These are phyloP conservation scores for Aspergillus oerlinghausenensis DNA, from an alignment of 2,329 filamentous ascomycete genomes.

Conservation along the genomic window DNA sequence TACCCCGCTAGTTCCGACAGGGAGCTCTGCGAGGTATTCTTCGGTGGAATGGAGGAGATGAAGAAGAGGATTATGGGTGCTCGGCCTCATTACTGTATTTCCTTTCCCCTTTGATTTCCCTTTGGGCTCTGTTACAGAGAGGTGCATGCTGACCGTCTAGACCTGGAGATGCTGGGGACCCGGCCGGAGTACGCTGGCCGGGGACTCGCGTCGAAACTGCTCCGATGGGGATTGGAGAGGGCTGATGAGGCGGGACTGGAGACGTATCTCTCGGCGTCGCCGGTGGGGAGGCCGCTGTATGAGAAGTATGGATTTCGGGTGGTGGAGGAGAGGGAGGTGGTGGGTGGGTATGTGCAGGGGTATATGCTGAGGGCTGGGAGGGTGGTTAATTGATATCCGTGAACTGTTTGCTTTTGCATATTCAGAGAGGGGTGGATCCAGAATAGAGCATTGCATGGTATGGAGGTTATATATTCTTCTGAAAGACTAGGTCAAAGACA, in stretches of 20 bases:
- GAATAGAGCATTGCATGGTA: neutral
- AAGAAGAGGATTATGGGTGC: constrained; percentile 15
- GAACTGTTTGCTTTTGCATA: neutral
- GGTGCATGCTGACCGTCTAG: constrained; percentile 5
- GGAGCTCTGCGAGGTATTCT: constrained; percentile 18
- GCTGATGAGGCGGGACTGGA: constrained; percentile 32
- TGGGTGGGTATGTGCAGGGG: constrained; percentile 3
- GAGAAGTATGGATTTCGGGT: constrained; percentile 36
- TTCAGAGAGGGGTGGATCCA: neutral
- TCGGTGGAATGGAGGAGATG: constrained; percentile 15
- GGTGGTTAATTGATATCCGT: neutral
- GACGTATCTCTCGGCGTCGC: constrained; percentile 34
- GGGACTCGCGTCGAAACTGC: constrained; percentile 24
- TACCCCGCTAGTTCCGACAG: constrained; percentile 16
- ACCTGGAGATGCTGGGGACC: constrained; percentile 23
- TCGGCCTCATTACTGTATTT: constrained; percentile 23
- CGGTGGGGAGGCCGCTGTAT: constrained; percentile 34
- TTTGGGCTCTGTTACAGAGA: no score
- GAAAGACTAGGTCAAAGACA: no score
- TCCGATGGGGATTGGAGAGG: constrained; percentile 34
- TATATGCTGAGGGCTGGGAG: constrained; percentile 3
- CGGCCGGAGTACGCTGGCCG: constrained; percentile 19
- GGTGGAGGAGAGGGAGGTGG: constrained; percentile 3
- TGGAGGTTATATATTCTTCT: no score
- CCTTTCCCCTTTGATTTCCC: neutral